Conservation (phyloP, 768 basidiomycete genomes). For the Candolleomyces eurysporus region DNA sequence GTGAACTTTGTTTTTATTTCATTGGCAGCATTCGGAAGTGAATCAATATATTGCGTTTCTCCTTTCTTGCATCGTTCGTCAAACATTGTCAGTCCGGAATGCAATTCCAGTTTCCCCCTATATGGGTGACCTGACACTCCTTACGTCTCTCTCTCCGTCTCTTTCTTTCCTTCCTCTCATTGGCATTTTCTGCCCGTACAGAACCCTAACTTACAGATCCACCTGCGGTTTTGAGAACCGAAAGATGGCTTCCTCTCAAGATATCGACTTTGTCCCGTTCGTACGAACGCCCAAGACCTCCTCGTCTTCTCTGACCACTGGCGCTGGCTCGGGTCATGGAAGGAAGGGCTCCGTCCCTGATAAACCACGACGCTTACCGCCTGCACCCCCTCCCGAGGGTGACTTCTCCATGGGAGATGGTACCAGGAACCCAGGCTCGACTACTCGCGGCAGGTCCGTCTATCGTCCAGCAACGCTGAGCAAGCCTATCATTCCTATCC, state of each 20-base stretch:
- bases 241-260: constrained; percentile 16
- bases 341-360: no score
- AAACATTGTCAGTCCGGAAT: not conserved
- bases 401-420: not conserved
- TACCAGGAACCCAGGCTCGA: not conserved
- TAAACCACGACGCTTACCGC: no score
- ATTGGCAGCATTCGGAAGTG: not conserved
- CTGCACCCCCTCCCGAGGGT: no score
- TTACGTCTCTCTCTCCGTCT: not conserved
- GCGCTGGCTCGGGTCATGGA: not conserved
- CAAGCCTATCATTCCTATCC: not conserved
- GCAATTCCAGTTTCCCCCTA: not conserved
- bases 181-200: constrained; percentile 5
- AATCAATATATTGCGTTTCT: not conserved
- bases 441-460: not conserved
- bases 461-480: not conserved
- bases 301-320: no score
- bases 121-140: not conserved
- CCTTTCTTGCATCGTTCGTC: not conserved
- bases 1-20: not conserved
- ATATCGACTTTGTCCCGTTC: constrained; percentile 6
- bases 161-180: not conserved
- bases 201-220: constrained; percentile 8
- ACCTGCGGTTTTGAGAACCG: not conserved
- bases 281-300: not conserved